Conservation (phyloP, 1,284 basidiomycete species). For the Meira nashicola region DNA sequence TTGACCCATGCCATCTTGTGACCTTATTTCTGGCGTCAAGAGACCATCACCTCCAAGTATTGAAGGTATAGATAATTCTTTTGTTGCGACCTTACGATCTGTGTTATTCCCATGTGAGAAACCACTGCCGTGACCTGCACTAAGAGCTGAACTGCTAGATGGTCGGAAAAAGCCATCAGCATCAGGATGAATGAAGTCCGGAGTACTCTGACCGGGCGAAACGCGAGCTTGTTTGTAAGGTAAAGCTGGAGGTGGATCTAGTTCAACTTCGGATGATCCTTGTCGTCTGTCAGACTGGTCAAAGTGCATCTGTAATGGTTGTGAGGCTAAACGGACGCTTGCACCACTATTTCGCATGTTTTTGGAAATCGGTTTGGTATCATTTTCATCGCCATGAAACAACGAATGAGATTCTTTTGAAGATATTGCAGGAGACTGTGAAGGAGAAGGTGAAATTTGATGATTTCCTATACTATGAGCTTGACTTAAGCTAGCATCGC, state of each 20-base stretch:
- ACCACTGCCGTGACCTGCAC: not conserved
- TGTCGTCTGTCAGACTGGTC: too few relatives aligned
- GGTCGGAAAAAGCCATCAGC: constrained; percentile 31
- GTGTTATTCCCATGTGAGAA: not conserved
- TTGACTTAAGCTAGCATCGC: not conserved
- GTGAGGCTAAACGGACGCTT: too few relatives aligned
- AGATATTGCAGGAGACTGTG: not conserved
- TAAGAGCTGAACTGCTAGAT: not conserved
- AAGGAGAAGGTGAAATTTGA: too few relatives aligned
- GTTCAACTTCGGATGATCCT: not conserved
- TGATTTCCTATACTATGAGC: not conserved
- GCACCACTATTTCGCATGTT: not conserved
- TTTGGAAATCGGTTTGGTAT: not conserved
- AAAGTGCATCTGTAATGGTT: too few relatives aligned
- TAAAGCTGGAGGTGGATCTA: constrained; percentile 3
- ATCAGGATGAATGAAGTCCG: constrained; percentile 32
- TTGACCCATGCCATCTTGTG: not conserved
- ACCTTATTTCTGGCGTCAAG: not conserved
- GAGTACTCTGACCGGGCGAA: constrained; percentile 12
- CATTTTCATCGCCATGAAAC: not conserved
- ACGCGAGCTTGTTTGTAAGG: constrained; percentile 18
- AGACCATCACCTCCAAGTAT: not conserved
- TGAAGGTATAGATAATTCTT: too few relatives aligned
- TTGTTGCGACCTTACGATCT: too few relatives aligned
- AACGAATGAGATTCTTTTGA: not conserved